Base-by-base conservation (phyloP, 23 red algal species). In the Porphyridium purpureum region DNA sequence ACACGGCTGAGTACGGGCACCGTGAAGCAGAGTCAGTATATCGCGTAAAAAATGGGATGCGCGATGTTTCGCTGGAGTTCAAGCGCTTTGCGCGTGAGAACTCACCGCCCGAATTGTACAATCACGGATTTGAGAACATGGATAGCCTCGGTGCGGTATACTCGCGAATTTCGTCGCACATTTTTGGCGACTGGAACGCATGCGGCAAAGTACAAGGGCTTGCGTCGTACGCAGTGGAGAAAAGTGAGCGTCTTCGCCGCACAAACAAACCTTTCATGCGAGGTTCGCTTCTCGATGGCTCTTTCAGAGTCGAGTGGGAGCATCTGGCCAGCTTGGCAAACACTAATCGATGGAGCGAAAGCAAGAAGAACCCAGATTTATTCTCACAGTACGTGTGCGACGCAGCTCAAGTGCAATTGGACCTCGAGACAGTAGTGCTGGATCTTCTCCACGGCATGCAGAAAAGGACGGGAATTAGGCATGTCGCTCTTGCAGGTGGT, bases 101-200 rank as follows among this genome's bases (percentile, higher is more conserved):
- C 24, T 52, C 60, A 9, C 84, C 84, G 17, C 25, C 72, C 9
- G 84, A 93, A 35, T 15, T 72, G 24, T 27, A 49, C n/a, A 93
- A 93, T 50, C 84, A 93, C 61, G 71, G 67, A 11, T 93, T 93
- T 76, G 84, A 93, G 50, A 64, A 80, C 57, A 80, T 93, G 65
- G 84, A 93, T 14, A 59, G 52, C 28, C 54, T 93, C 7, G 84
- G 84, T 27, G 84, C 84, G 24, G 62, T 80, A 28, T 93, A 93
- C 48, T 75, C 67, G 46, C 67, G 84, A 2, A 55, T 93, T 4
- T 55, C 74, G 19, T 58, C 69, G 1, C 60, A 81, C 47, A 81
- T 93, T 27, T 93, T 93, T 38, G 69, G 70, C 19, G 74, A 93
- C 64, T 93, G 84, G 84, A 93, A 93, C 58, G 49, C 68, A 11